Percentiles rank a stretch among this genome's conserved stretches.
These are phyloP conservation scores for Parachlorella kessleri DNA, from an alignment of 139 green algal species.

Conservation along the genomic window DNA sequence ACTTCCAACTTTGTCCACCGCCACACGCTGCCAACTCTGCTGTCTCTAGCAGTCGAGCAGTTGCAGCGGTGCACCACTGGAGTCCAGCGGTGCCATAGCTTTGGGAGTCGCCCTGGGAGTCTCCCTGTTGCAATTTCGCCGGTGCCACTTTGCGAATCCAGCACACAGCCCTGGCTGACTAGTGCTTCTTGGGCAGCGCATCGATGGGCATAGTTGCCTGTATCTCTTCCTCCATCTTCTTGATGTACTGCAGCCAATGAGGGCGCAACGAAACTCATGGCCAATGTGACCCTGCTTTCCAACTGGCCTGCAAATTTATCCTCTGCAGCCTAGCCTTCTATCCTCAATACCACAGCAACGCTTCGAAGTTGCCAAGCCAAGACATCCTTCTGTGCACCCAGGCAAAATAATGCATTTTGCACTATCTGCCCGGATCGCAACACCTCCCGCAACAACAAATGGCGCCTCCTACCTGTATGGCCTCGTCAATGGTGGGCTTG, in stretches of 20 bases:
- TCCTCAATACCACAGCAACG: background rate
- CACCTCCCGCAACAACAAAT: background rate
- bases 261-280: background rate
- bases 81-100: too few relatives aligned
- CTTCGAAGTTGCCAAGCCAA: background rate
- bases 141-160: too few relatives aligned
- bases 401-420: background rate
- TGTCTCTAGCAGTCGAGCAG: too few relatives aligned
- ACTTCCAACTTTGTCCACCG: too few relatives aligned
- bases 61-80: too few relatives aligned
- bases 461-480: constrained; percentile 58
- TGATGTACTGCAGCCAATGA: constrained; percentile 19
- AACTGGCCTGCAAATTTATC: too few relatives aligned
- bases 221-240: constrained; percentile 43
- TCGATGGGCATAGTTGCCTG: constrained; percentile 46
- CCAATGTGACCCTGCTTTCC: background rate
- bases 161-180: too few relatives aligned
- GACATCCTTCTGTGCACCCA: background rate
- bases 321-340: too few relatives aligned
- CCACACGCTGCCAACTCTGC: too few relatives aligned
- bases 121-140: too few relatives aligned
- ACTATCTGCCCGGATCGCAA: constrained; percentile 12
- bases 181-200: background rate
- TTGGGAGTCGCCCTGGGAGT: too few relatives aligned
- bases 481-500: constrained; percentile 63